These are phyloP conservation scores for Buxus sempervirens DNA, from an alignment of 164 flowering plant genomes.

Conservation along the genomic window DNA sequence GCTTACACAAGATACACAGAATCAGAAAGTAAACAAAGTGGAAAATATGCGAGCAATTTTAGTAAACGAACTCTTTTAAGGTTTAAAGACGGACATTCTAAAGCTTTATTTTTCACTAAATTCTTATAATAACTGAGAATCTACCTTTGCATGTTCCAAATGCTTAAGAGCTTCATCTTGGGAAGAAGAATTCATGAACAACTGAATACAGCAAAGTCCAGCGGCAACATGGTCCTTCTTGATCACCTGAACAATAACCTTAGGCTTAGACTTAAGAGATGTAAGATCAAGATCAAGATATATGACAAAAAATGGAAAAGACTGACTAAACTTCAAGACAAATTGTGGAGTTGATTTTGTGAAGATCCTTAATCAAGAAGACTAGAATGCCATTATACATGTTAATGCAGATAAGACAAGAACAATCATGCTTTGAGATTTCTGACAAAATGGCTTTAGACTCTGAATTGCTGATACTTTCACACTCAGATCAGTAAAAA, in stretches of 20 bases:
- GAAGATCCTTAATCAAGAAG: too few species aligned
- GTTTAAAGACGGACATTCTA: neutral
- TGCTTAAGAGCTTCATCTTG: conserved; percentile 91
- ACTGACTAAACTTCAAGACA: neutral
- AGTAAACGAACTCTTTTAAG: neutral
- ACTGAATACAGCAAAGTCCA: conserved; percentile 95
- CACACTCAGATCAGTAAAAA: too few species aligned
- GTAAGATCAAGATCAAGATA: neutral
- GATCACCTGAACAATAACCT: conserved; percentile 57
- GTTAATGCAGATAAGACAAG: too few species aligned
- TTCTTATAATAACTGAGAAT: neutral
- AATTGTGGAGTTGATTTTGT: too few species aligned
- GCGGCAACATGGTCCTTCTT: conserved; percentile 94
- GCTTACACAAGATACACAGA: neutral
- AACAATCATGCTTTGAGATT: neutral
- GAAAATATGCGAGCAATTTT: neutral
- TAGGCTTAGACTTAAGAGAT: conserved; percentile 1
- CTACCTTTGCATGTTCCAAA: conserved; percentile 89
- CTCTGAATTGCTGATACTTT: too few species aligned
- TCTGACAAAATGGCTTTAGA: neutral
- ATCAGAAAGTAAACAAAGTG: neutral
- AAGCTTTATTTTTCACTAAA: neutral
- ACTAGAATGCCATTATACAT: too few species aligned
- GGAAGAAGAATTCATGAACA: conserved; percentile 79
- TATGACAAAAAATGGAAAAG: neutral